These are phyloP conservation scores for Schrenkiella parvula DNA, from an alignment of 345 rosid genomes.

Conservation along the genomic window DNA sequence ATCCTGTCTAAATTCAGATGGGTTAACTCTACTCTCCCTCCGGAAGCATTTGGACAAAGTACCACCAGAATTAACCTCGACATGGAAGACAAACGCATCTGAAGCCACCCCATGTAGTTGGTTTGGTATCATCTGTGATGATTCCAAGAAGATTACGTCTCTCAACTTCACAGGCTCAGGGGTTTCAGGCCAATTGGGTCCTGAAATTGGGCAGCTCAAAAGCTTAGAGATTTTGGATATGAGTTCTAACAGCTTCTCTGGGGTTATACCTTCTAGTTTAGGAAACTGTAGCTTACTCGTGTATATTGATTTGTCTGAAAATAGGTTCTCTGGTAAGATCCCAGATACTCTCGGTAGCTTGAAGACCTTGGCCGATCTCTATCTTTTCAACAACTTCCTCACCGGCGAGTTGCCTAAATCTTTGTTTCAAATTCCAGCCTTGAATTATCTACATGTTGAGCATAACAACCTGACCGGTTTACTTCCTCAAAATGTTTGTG, in stretches of 20 bases:
- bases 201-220: constrained; percentile 46
- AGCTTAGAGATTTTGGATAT: constrained; percentile 46
- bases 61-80: constrained; percentile 36
- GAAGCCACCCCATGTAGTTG: constrained; percentile 54
- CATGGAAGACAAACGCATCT: constrained; percentile 46
- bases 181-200: constrained; percentile 59
- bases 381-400: constrained; percentile 48
- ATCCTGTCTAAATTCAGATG: constrained; percentile 45
- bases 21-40: constrained; percentile 47
- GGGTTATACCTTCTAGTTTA: constrained; percentile 43
- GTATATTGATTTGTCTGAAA: constrained; percentile 49
- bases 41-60: constrained; percentile 41
- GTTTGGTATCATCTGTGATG: constrained; percentile 53
- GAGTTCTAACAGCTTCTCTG: constrained; percentile 48
- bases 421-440: constrained; percentile 36
- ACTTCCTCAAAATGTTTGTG: constrained; percentile 51
- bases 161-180: constrained; percentile 49
- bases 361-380: constrained; percentile 32
- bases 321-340: constrained; percentile 49
- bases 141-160: constrained; percentile 31
- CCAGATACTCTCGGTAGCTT: constrained; percentile 41
- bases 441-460: constrained; percentile 42
- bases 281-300: constrained; percentile 50
- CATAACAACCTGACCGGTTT: constrained; percentile 50
- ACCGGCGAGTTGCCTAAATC: constrained; percentile 53